These are phyloP conservation scores for Areca catechu DNA, from an alignment of 176 grass and related monocot species.

Conservation along the genomic window DNA sequence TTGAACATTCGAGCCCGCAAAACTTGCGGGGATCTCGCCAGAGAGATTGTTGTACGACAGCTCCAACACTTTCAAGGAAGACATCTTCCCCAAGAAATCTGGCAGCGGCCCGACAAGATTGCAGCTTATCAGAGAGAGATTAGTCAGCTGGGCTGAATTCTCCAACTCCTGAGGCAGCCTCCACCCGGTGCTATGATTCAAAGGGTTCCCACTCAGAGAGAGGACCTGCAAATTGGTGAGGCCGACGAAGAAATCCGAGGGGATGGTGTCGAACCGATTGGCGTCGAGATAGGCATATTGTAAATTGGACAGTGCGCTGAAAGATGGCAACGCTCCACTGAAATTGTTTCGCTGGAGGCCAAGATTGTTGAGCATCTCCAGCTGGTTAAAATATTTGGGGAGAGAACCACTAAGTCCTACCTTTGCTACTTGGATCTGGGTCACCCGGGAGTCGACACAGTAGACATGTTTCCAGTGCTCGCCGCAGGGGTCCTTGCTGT, in stretches of 20 bases:
- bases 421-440: constrained; percentile 65
- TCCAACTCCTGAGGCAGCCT: constrained; percentile 23
- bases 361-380: constrained; percentile 41
- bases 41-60: constrained; percentile 68
- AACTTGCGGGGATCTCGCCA: constrained; percentile 35
- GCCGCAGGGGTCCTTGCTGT: constrained; percentile 38
- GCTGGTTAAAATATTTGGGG: constrained; percentile 21
- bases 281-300: constrained; percentile 46
- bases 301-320: constrained; percentile 39
- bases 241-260: constrained; percentile 51
- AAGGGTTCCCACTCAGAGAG: constrained; percentile 39
- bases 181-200: constrained; percentile 50
- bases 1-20: constrained; percentile 31
- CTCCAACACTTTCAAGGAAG: constrained; percentile 32
- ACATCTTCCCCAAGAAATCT: constrained; percentile 33
- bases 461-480: too few relatives aligned
- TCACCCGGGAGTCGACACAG: constrained; percentile 30
- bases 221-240: constrained; percentile 31
- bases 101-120: constrained; percentile 45
- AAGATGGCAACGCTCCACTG: constrained; percentile 49
- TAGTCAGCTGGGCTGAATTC: constrained; percentile 32
- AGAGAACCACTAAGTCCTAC: constrained; percentile 28
- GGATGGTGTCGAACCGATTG: constrained; percentile 59
- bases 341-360: constrained; percentile 68
- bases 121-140: constrained; percentile 30